Conservation (phyloP, 208 protist genomes). For the Leishmania turanica region DNA sequence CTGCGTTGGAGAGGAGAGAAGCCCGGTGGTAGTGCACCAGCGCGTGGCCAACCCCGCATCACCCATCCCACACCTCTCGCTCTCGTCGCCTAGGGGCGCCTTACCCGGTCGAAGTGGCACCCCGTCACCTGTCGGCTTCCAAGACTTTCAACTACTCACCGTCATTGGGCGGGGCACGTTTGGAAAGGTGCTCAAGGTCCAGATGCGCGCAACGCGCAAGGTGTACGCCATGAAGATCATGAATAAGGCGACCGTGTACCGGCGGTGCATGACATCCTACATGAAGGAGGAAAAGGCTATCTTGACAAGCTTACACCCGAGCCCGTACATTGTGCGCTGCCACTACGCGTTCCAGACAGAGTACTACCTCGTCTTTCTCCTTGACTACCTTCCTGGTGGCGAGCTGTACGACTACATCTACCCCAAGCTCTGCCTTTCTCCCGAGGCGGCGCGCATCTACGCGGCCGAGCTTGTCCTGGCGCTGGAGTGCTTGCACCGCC, state of each 20-base stretch:
- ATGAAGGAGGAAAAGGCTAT: constrained; percentile 87
- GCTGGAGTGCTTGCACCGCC: constrained; percentile 86
- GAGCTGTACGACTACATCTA: constrained; percentile 95
- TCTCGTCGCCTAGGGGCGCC: not conserved
- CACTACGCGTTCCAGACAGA: constrained; percentile 90
- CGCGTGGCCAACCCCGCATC: constrained; percentile 8
- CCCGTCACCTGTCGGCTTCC: constrained; percentile 40
- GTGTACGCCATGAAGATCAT: constrained; percentile 94
- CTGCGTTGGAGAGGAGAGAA: constrained; percentile 24
- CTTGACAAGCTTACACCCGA: constrained; percentile 67
- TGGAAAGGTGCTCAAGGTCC: constrained; percentile 95
- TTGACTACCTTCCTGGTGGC: constrained; percentile 95
- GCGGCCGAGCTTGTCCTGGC: constrained; percentile 91
- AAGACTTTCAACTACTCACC: constrained; percentile 90
- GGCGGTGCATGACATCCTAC: constrained; percentile 87
- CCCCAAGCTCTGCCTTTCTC: constrained; percentile 45
- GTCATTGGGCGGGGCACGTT: constrained; percentile 94
- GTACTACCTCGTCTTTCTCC: constrained; percentile 87
- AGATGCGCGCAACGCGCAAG: constrained; percentile 43
- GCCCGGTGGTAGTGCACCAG: constrained; percentile 23
- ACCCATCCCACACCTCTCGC: not conserved
- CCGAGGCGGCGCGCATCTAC: constrained; percentile 79
- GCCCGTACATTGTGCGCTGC: constrained; percentile 90
- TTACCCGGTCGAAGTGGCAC: constrained; percentile 4
- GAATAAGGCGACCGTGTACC: constrained; percentile 81